Percentiles rank a stretch among this genome's conserved stretches.
phyloP scores from a whole-genome alignment of 805 yeast genomes.

The Cephaloascus albidus region DNA sequence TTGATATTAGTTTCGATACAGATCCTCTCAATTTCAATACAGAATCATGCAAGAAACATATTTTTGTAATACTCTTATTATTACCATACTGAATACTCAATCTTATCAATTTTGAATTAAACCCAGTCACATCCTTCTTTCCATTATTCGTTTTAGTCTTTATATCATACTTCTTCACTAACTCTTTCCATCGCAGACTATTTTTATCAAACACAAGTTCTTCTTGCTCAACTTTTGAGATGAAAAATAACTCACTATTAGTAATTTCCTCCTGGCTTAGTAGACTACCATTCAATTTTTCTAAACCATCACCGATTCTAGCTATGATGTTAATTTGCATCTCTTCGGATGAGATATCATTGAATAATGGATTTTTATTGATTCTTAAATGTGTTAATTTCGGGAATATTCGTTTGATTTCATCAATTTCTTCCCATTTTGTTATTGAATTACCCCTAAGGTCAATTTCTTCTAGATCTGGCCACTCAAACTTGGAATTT shows the following conservation, averaged over 20 bases:
- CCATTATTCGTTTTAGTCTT: slow-evolving; percentile 2
- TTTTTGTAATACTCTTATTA: too few species aligned
- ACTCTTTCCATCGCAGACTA: slow-evolving; percentile 29
- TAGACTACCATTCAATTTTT: slow-evolving; percentile 47
- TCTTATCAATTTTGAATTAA: neutral
- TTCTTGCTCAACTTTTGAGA: slow-evolving; percentile 35
- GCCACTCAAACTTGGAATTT: neutral
- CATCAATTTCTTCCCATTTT: slow-evolving; percentile 42
- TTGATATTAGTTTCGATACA: slow-evolving; percentile 8
- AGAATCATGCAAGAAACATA: neutral
- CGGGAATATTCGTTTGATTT: slow-evolving; percentile 25
- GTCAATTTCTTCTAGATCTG: slow-evolving; percentile 26
- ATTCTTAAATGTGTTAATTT: slow-evolving; percentile 36
- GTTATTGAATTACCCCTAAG: slow-evolving; percentile 39
- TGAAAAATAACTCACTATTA: slow-evolving; percentile 63
- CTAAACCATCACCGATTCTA: slow-evolving; percentile 25
- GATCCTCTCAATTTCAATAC: slow-evolving; percentile 25
- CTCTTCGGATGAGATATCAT: slow-evolving; percentile 16
- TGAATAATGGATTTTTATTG: slow-evolving; percentile 42
- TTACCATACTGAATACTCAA: neutral
- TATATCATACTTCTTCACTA: slow-evolving; percentile 26
- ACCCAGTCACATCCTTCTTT: neutral
- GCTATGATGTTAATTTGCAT: slow-evolving; percentile 33
- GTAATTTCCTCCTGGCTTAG: slow-evolving; percentile 36
- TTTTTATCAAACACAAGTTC: slow-evolving; percentile 11